Conservation (phyloP, 2,329 filamentous ascomycete genomes). For the Penicillium psychrosexuale region DNA sequence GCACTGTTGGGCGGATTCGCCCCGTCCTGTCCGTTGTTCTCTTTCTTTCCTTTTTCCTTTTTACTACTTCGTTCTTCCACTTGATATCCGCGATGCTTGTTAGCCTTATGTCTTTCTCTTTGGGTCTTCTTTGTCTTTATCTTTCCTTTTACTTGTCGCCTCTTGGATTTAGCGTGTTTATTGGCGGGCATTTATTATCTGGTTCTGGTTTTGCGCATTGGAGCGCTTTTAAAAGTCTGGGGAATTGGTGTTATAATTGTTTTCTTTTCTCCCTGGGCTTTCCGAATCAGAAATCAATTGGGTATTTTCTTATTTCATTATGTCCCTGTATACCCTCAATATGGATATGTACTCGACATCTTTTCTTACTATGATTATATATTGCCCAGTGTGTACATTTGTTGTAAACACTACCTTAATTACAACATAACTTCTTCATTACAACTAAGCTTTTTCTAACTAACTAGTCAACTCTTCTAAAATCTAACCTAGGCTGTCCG, state of each 20-base stretch:
- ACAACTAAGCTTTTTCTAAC: too few relatives aligned
- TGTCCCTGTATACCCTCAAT: background rate
- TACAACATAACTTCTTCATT: too few relatives aligned
- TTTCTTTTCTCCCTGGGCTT: slow-evolving; percentile 1
- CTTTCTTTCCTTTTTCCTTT: background rate
- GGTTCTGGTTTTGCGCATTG: background rate
- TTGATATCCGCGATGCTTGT: background rate
- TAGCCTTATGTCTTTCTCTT: slow-evolving; percentile 1
- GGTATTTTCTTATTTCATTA: background rate
- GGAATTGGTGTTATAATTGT: background rate
- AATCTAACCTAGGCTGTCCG: too few relatives aligned
- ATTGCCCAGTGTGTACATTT: background rate
- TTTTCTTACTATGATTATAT: background rate
- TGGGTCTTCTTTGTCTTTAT: background rate
- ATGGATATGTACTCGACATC: background rate
- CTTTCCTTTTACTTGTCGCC: background rate
- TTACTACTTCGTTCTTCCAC: background rate
- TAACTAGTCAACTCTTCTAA: too few relatives aligned
- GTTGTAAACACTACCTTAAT: too few relatives aligned
- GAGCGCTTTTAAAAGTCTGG: slow-evolving; percentile 6
- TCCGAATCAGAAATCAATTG: slow-evolving; percentile 2
- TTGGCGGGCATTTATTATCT: slow-evolving; percentile 5
- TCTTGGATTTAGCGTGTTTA: slow-evolving; percentile 14
- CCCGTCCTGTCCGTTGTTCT: background rate
- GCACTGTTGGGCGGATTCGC: background rate